Evolutionary conservation across 257 asterid genomes (phyloP).

Genomic region (Plantago major): DNA sequence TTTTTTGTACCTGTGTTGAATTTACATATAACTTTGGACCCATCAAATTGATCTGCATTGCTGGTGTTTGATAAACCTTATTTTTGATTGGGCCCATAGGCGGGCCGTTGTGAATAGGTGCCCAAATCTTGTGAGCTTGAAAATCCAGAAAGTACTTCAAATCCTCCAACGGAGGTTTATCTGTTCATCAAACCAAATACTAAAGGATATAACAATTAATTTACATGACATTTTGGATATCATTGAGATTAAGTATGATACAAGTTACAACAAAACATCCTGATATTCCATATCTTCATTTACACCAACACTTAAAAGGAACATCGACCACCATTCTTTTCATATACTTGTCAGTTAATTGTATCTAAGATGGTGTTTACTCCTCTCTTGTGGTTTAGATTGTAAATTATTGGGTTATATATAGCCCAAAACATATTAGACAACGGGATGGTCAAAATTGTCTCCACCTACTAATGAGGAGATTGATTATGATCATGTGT

Average conservation of each 20-base stretch:
- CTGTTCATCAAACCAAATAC: constrained; percentile 29
- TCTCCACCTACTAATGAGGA: too few species aligned
- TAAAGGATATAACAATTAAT: neutral
- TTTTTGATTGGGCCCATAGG: constrained; percentile 62
- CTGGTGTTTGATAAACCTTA: constrained; percentile 35
- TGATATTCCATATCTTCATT: too few species aligned
- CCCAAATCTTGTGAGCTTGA: constrained; percentile 77
- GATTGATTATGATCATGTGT: too few species aligned
- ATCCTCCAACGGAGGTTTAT: constrained; percentile 85
- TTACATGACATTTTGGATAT: neutral
- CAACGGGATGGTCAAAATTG: too few species aligned
- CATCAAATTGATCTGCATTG: constrained; percentile 54
- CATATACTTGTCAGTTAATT: too few species aligned
- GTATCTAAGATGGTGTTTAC: too few species aligned
- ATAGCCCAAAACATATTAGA: too few species aligned
- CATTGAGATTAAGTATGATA: neutral
- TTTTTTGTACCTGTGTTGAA: constrained; percentile 25
- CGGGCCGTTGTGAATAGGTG: constrained; percentile 75
- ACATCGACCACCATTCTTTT: too few species aligned
- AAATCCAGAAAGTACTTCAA: constrained; percentile 76
- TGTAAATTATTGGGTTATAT: too few species aligned
- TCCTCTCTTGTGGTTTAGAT: too few species aligned
- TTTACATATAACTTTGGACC: constrained; percentile 77
- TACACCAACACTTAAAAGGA: too few species aligned
- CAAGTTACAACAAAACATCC: neutral